These are phyloP conservation scores for Cryptococcus maquisensis DNA, from an alignment of 1,284 basidiomycete genomes.

Conservation along the genomic window DNA sequence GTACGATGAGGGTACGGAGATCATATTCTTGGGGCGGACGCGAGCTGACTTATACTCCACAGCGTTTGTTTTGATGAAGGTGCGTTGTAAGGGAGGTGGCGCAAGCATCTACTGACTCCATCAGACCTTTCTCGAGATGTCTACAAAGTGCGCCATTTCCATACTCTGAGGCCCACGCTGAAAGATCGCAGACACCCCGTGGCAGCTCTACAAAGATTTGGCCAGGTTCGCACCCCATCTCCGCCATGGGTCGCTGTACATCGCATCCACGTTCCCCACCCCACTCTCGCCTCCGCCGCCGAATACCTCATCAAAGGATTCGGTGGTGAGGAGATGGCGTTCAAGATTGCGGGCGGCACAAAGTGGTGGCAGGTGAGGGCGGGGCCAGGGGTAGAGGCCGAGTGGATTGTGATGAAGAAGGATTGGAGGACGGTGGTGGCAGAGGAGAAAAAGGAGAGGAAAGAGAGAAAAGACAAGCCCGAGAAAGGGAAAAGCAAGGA, in stretches of 20 bases:
- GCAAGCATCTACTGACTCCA: not conserved
- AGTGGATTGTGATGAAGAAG: conserved; percentile 74
- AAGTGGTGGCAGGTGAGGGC: conserved; percentile 97
- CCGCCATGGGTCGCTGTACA: conserved; percentile 84
- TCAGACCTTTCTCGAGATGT: conserved; percentile 60
- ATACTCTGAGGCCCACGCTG: not conserved
- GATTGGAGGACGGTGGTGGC: conserved; percentile 47
- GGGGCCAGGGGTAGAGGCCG: conserved; percentile 70
- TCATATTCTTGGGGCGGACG: not conserved
- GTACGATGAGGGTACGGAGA: conserved; percentile 61
- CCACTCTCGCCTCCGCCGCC: conserved; percentile 73
- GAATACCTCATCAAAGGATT: conserved; percentile 69
- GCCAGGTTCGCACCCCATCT: conserved; percentile 77
- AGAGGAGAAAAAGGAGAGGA: conserved; percentile 17
- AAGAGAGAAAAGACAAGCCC: conserved; percentile 19
- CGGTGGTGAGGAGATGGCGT: conserved; percentile 72
- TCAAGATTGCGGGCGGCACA: conserved; percentile 74
- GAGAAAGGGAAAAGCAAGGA: conserved; percentile 10
- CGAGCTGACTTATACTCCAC: conserved; percentile 12
- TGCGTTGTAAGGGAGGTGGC: conserved; percentile 30
- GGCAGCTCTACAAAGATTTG: conserved; percentile 78
- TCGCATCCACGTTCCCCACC: conserved; percentile 60
- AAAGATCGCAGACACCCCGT: conserved; percentile 60
- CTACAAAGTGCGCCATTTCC: conserved; percentile 48
- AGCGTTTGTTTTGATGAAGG: conserved; percentile 75